Evolutionary conservation across 805 yeast species (phyloP).

Genomic region (Priceomyces medius): DNA sequence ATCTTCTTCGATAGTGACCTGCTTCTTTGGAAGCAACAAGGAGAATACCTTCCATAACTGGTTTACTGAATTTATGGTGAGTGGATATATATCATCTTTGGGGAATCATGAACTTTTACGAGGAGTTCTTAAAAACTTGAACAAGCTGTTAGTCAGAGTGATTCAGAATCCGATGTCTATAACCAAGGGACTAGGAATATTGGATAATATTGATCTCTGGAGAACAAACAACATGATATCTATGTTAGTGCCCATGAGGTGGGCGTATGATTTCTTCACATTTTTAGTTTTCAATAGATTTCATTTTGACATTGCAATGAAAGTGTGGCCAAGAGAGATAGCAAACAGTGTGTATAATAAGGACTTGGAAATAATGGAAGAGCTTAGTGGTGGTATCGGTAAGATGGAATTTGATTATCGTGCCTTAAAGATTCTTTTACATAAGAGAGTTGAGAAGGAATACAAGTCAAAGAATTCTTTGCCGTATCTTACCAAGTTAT

Average conservation of each 20-base stretch:
- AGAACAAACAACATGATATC: conserved; percentile 32
- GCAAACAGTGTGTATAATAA: conserved; percentile 25
- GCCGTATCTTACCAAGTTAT: conserved; percentile 3
- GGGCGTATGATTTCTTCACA: conserved; percentile 35
- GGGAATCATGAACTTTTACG: conserved; percentile 33
- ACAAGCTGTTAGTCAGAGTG: background rate
- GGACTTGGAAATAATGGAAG: conserved; percentile 25
- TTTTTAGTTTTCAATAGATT: conserved; percentile 31
- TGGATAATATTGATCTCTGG: conserved; percentile 28
- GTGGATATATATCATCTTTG: conserved; percentile 36
- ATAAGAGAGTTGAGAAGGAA: conserved; percentile 4
- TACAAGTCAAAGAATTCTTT: conserved; percentile 1
- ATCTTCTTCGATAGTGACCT: conserved; percentile 26
- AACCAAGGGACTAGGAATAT: conserved; percentile 8
- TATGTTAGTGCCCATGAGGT: conserved; percentile 33
- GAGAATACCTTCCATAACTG: conserved; percentile 17
- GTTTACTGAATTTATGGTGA: conserved; percentile 34
- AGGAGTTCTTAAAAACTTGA: conserved; percentile 15
- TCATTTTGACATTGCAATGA: conserved; percentile 29
- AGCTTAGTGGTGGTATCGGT: conserved; percentile 13
- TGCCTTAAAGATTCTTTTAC: conserved; percentile 2
- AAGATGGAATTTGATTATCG: conserved; percentile 9
- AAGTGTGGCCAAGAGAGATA: conserved; percentile 31
- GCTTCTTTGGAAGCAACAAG: conserved; percentile 21
- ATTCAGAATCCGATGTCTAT: conserved; percentile 5